Conservation (phyloP, 2,329 filamentous ascomycete genomes). For the Cercospora janseana region DNA sequence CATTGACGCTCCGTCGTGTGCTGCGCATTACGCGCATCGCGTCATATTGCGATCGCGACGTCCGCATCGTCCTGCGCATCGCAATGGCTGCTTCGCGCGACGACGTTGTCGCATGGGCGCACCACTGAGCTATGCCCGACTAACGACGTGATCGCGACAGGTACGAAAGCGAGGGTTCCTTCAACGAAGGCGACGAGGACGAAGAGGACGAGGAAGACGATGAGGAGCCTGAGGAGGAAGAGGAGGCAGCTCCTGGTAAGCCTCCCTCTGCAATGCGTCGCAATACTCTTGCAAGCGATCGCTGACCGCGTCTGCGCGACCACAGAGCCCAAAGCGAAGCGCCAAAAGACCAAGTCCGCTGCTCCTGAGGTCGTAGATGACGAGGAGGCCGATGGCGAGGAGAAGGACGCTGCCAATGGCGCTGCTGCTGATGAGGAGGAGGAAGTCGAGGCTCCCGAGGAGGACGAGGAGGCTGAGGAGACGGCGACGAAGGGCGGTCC, state of each 20-base stretch:
- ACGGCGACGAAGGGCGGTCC: conserved; percentile 32
- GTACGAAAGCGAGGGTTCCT: conserved; percentile 15
- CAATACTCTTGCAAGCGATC: no score
- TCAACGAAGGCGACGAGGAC: conserved; percentile 21
- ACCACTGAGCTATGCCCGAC: not conserved
- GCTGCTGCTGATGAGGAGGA: conserved; percentile 25
- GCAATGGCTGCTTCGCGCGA: no score
- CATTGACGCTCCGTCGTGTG: not conserved
- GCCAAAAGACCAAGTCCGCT: conserved; percentile 25
- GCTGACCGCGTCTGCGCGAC: conserved; percentile 14
- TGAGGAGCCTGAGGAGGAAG: conserved; percentile 17
- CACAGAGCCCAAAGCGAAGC: conserved; percentile 26
- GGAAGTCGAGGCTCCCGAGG: conserved; percentile 31
- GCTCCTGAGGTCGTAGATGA: conserved; percentile 5
- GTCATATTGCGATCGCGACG: not conserved
- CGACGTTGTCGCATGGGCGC: no score
- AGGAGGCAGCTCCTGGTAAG: conserved; percentile 19
- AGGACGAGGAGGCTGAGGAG: conserved; percentile 35
- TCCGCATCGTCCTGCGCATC: not conserved
- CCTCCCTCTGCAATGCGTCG: not conserved
- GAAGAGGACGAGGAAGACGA: conserved; percentile 21
- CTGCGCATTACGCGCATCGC: no score
- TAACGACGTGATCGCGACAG: conserved; percentile 3
- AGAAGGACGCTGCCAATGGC: not conserved
- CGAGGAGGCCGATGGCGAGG: conserved; percentile 2